These are phyloP conservation scores for Podosphaera fusca DNA, from an alignment of 2,329 filamentous ascomycete genomes.

Conservation along the genomic window DNA sequence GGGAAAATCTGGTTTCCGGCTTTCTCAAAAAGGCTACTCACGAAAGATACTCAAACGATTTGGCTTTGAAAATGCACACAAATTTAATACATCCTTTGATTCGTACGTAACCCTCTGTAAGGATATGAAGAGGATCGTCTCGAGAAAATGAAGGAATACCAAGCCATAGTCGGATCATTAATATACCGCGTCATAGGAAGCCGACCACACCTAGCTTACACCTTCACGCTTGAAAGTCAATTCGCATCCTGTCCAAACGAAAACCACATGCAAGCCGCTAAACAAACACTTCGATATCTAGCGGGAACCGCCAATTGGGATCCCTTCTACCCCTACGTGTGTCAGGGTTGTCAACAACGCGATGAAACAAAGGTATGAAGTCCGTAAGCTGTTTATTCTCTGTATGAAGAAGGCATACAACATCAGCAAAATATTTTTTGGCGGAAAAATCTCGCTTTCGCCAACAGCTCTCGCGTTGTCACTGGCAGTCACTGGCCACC, in stretches of 20 bases:
- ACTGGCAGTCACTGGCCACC: too few relatives aligned
- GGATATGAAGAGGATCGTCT: background rate
- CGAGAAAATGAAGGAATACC: too few relatives aligned
- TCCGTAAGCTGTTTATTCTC: too few relatives aligned
- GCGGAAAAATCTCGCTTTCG: too few relatives aligned
- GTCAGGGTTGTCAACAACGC: too few relatives aligned
- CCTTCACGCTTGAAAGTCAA: background rate
- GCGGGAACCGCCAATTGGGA: too few relatives aligned
- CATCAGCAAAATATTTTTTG: too few relatives aligned
- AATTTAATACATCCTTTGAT: background rate
- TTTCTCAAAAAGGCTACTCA: background rate
- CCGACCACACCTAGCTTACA: background rate
- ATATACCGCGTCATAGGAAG: background rate
- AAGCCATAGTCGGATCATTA: too few relatives aligned
- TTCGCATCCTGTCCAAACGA: constrained; percentile 1
- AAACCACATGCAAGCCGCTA: background rate
- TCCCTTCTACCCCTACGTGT: too few relatives aligned
- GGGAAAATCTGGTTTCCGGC: background rate
- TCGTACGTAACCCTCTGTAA: background rate
- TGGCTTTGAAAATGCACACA: background rate
- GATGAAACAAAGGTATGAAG: too few relatives aligned
- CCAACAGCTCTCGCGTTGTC: too few relatives aligned
- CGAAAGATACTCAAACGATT: background rate
- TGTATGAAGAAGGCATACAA: too few relatives aligned
- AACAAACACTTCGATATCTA: background rate